Percentiles rank a stretch among this genome's conserved stretches.
These are phyloP conservation scores for Prototheca wickerhamii DNA, from an alignment of 163 green algal genomes.

Conservation along the genomic window DNA sequence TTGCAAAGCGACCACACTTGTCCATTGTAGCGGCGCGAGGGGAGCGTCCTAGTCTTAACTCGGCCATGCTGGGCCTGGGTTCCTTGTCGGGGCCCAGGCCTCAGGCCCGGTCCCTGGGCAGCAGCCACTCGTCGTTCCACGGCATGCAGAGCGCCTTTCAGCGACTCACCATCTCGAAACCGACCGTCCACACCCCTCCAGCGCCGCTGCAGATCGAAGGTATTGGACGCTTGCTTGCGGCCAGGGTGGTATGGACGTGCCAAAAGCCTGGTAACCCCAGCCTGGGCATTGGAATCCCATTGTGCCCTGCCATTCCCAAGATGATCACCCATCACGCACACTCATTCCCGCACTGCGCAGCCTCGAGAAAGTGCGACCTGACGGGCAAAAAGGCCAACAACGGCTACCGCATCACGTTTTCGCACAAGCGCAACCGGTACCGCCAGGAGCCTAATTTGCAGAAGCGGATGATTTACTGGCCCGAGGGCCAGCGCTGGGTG, in stretches of 20 bases:
- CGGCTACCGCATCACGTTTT: conserved; percentile 89
- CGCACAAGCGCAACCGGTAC: conserved; percentile 94
- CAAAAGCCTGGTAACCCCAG: too few species aligned
- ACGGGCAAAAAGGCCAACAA: conserved; percentile 86
- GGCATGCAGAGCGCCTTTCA: conserved; percentile 20
- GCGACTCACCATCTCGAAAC: conserved; percentile 12
- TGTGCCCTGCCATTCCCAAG: too few species aligned
- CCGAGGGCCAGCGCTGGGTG: conserved; percentile 63
- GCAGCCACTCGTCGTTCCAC: conserved; percentile 11
- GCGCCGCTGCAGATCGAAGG: background rate
- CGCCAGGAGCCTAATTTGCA: conserved; percentile 95
- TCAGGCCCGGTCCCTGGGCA: too few species aligned
- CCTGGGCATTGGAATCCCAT: too few species aligned
- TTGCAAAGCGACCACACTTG: too few species aligned
- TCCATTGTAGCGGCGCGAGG: too few species aligned
- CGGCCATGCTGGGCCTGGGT: too few species aligned
- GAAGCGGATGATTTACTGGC: conserved; percentile 80
- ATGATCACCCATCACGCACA: background rate
- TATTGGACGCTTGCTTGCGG: background rate
- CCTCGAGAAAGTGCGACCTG: conserved; percentile 51
- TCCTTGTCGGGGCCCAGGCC: too few species aligned
- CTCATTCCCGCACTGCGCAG: conserved; percentile 4
- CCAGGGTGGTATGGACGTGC: too few species aligned
- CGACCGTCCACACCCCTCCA: background rate
- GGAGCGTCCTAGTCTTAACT: too few species aligned